Percentiles rank a stretch among this genome's conserved stretches.
phyloP scores from a whole-genome alignment of 495 filamentous ascomycete genomes.

The Echria macrotheca region DNA sequence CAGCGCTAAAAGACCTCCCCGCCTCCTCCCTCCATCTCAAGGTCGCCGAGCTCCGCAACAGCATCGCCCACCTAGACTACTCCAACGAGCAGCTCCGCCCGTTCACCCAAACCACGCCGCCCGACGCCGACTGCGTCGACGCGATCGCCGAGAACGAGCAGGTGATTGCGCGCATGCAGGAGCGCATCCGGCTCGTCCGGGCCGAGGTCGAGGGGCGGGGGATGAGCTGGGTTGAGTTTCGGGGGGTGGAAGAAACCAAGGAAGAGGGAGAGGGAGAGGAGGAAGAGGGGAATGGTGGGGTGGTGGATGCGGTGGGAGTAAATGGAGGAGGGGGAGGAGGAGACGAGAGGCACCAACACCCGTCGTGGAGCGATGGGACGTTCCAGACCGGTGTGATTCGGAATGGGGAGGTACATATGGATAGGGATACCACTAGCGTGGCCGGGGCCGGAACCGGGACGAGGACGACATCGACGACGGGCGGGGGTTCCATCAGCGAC shows the following conservation, averaged over 20 bases:
- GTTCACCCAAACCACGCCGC: conserved; percentile 46
- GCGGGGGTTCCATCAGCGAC: conserved; percentile 35
- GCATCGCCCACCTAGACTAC: conserved; percentile 71
- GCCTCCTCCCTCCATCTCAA: conserved; percentile 70
- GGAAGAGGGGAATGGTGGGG: conserved; percentile 12
- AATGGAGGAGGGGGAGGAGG: conserved; percentile 1
- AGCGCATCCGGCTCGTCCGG: conserved; percentile 62
- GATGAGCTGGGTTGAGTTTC: conserved; percentile 59
- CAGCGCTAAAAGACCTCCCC: conserved; percentile 67
- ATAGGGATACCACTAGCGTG: no score
- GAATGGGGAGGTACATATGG: conserved; percentile 34
- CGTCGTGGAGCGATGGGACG: conserved; percentile 50
- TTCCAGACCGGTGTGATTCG: conserved; percentile 48
- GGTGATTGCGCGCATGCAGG: conserved; percentile 68
- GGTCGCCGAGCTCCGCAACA: conserved; percentile 75
- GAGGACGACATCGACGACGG: neutral
- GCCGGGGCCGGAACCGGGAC: conserved; percentile 12
- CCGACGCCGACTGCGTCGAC: conserved; percentile 62
- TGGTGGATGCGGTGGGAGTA: conserved; percentile 5
- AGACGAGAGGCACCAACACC: conserved; percentile 20
- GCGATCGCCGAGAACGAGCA: conserved; percentile 69
- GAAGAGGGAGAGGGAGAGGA: neutral
- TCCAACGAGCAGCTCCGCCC: conserved; percentile 68
- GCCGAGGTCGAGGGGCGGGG: conserved; percentile 73
- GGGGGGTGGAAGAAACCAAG: conserved; percentile 31